Percentiles rank a stretch among this genome's conserved stretches.
Evolutionary conservation across 768 basidiomycete species (phyloP).

Genomic region (Cubamyces sp.): DNA sequence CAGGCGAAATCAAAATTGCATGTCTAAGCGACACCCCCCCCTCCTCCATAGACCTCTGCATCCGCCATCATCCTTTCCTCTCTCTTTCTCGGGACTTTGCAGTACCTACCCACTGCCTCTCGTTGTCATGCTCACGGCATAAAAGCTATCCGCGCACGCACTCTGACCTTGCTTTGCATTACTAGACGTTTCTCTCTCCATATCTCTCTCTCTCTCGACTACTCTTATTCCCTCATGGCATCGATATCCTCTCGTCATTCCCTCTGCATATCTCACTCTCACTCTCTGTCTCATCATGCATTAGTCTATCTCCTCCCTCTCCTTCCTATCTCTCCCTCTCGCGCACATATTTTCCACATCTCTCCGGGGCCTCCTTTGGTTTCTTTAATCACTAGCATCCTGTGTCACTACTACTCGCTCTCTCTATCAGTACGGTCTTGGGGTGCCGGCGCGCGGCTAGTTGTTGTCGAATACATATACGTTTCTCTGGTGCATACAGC

Average conservation of each 20-base stretch:
- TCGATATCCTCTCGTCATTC: constrained; percentile 26
- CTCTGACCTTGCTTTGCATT: constrained; percentile 28
- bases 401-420: constrained; percentile 23
- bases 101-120: constrained; percentile 23
- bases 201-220: constrained; percentile 5
- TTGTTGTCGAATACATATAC: constrained; percentile 25
- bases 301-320: constrained; percentile 19
- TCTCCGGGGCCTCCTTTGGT: constrained; percentile 23
- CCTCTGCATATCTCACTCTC: constrained; percentile 16
- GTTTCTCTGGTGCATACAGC: constrained; percentile 5
- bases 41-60: constrained; percentile 27
- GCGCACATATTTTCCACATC: constrained; percentile 18
- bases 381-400: constrained; percentile 27
- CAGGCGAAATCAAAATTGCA: constrained; percentile 36
- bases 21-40: constrained; percentile 26
- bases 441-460: constrained; percentile 22
- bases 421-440: constrained; percentile 14
- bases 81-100: constrained; percentile 30
- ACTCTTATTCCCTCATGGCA: constrained; percentile 29
- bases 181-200: constrained; percentile 27
- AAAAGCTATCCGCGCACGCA: constrained; percentile 32
- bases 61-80: constrained; percentile 5
- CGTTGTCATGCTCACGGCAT: constrained; percentile 20
- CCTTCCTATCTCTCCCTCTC: background rate
- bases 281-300: constrained; percentile 18